Percentiles rank a stretch among this genome's conserved stretches.
Evolutionary conservation across 352 stramenopile species (phyloP).

Genomic region (Phytophthora brassicae): DNA sequence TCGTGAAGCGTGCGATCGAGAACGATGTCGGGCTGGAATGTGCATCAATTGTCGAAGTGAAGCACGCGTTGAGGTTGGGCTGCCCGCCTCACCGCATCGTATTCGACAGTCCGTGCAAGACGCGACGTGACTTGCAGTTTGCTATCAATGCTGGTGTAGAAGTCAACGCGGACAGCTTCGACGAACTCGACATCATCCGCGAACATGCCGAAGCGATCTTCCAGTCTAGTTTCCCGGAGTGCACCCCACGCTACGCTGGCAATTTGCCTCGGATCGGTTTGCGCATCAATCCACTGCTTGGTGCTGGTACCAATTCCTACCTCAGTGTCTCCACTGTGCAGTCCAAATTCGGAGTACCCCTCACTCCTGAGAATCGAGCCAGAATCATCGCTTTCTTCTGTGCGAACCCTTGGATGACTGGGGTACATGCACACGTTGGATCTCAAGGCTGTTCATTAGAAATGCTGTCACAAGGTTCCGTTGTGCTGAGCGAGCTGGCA

Average conservation of each 20-base stretch:
- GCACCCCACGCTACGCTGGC: constrained; percentile 54
- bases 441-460: constrained; percentile 84
- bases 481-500: constrained; percentile 73
- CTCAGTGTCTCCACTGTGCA: constrained; percentile 88
- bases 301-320: constrained; percentile 80
- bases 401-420: constrained; percentile 87
- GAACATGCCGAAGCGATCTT: constrained; percentile 88
- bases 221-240: constrained; percentile 74
- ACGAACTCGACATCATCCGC: constrained; percentile 86
- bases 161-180: constrained; percentile 91
- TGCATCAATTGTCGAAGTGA: constrained; percentile 82
- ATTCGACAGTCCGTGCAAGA: constrained; percentile 94
- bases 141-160: constrained; percentile 84
- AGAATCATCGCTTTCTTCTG: constrained; percentile 74
- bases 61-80: constrained; percentile 73
- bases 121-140: constrained; percentile 81
- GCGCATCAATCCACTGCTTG: constrained; percentile 91
- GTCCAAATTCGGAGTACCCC: constrained; percentile 92
- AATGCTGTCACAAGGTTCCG: constrained; percentile 81
- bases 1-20: constrained; percentile 75
- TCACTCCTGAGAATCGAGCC: constrained; percentile 54
- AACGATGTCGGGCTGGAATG: constrained; percentile 81
- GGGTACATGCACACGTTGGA: constrained; percentile 88
- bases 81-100: constrained; percentile 82
- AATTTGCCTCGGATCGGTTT: constrained; percentile 85